Evolutionary conservation across 495 filamentous ascomycete genomes (phyloP).

Genomic region (Extremus antarcticus): DNA sequence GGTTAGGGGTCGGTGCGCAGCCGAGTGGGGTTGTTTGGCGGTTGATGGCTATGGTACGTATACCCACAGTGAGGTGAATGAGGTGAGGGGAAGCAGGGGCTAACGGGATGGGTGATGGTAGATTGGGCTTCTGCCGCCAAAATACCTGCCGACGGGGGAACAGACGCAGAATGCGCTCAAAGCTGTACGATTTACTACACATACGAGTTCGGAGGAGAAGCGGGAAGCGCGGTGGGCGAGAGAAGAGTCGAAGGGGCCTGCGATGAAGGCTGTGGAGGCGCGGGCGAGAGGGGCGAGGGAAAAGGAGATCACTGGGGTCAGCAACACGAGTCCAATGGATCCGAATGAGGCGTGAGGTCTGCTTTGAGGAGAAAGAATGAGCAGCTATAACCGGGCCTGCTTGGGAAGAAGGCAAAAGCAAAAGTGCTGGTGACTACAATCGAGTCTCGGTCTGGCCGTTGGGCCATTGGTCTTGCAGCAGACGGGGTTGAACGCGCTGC

Average conservation of each 20-base stretch:
- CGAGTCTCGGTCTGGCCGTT: no score
- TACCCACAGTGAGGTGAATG: no score
- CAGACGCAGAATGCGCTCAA: conserved; percentile 18
- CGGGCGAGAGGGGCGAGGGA: not conserved
- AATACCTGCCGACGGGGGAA: conserved; percentile 47
- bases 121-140: conserved; percentile 43
- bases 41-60: conserved; percentile 69
- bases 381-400: no score
- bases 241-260: not conserved
- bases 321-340: conserved; percentile 4
- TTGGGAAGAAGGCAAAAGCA: no score
- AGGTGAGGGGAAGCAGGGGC: not conserved
- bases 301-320: not conserved
- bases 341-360: conserved; percentile 2
- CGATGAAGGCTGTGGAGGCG: not conserved
- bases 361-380: no score
- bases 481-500: no score
- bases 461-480: no score
- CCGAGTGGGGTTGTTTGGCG: conserved; percentile 82
- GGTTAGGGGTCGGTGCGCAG: conserved; percentile 93
- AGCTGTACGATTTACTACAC: conserved; percentile 15
- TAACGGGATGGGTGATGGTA: conserved; percentile 15
- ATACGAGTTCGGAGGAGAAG: not conserved
- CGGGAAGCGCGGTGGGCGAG: not conserved
- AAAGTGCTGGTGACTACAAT: no score